Evolutionary conservation across 305 asterid genomes (phyloP), one percentile per base, ranked within the genome.

Genomic region (Petunia hybrid): DNA sequence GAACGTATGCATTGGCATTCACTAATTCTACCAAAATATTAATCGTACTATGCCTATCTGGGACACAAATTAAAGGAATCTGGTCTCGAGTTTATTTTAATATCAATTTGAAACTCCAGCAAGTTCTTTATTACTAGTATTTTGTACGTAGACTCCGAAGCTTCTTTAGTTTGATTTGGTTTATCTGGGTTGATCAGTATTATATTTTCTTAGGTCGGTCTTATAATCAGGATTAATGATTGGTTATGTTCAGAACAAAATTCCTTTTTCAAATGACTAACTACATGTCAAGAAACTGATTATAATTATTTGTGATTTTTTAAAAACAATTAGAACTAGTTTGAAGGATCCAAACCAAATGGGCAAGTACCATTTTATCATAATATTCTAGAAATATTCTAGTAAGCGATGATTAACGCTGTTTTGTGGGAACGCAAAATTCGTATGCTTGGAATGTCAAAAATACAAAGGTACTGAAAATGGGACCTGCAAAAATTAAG

Each of bases 381-480:
- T n/a, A 8, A 68, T 68, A n/a, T 68, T n/a, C 5, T 68, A 35
- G 56, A 8, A n/a, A 14, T 41, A 68, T n/a, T n/a, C n/a, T n/a
- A n/a, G n/a, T n/a, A n/a, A n/a, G n/a, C n/a, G n/a, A n/a, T 42
- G 76, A 55, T 68, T 68, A 16, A 43, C n/a, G 8, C 55, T 68
- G 56, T 68, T 42, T 43, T 38, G 43, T 68, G 56, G 76, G 56
- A 68, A 68, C n/a, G n/a, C 39, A 68, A 56, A 68, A 68, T 43
- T 42, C 39, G 76, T 42, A 55, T 68, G 76, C 56, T 8, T 16
- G 43, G 56, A 68, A 68, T 68, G 55, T 68, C 56, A n/a, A 68
- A 67, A 68, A 68, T 68, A 39, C 76, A 43, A 68, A 68, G 56
- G 39, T 68, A 16, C 76, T 42, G 16, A 68, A n/a, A 68, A 8